These are phyloP conservation scores for Eutrema salsugineum DNA, from an alignment of 441 rosid genomes.

Conservation along the genomic window DNA sequence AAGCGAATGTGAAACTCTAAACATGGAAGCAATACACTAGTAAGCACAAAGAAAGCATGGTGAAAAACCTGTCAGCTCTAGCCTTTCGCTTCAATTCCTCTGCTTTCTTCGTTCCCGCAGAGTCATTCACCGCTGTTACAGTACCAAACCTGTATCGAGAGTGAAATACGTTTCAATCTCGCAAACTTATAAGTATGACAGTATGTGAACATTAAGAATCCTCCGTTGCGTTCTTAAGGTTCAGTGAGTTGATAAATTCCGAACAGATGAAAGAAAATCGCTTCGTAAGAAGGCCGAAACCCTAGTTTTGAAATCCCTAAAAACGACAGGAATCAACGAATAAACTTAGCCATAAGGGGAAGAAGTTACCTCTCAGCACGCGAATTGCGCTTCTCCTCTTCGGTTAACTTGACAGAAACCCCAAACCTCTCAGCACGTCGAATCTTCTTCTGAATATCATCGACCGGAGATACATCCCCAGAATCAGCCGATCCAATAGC, in stretches of 20 bases:
- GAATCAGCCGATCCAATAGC: constrained; percentile 23
- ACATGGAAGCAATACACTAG: neutral
- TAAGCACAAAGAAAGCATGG: neutral
- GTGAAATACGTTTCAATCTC: constrained; percentile 1
- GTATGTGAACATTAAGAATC: neutral
- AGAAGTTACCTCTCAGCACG: constrained; percentile 73
- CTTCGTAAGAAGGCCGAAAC: neutral
- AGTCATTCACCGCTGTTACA: constrained; percentile 31
- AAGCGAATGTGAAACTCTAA: neutral
- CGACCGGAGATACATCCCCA: constrained; percentile 35
- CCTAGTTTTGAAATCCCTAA: constrained; percentile 18
- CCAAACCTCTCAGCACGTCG: constrained; percentile 96
- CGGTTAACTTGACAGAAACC: constrained; percentile 63
- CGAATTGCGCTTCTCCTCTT: constrained; percentile 84
- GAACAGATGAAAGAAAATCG: neutral
- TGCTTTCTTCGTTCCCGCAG: constrained; percentile 47
- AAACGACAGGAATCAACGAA: neutral
- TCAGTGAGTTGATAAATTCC: neutral
- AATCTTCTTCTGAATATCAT: constrained; percentile 62
- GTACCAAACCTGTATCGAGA: constrained; percentile 53
- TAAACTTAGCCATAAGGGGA: neutral
- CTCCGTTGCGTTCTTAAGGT: neutral
- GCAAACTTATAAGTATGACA: neutral
- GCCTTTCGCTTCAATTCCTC: constrained; percentile 91
- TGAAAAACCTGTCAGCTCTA: constrained; percentile 79